phyloP scores from a whole-genome alignment of 176 grass and related monocot species.

The Lolium rigidum region DNA sequence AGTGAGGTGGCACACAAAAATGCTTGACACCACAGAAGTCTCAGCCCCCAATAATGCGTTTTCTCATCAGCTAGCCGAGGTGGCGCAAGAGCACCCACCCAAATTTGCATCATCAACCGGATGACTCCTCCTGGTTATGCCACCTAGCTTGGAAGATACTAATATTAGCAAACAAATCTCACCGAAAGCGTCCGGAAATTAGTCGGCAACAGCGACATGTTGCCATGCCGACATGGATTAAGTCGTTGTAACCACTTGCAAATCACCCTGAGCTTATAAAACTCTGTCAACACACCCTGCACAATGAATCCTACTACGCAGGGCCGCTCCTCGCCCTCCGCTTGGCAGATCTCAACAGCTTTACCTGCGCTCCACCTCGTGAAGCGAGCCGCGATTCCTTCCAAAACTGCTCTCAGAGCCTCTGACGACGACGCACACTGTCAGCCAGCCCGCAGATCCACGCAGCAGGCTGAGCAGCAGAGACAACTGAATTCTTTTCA shows the following conservation, averaged over 20 bases:
- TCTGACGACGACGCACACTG: background rate
- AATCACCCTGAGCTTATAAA: background rate
- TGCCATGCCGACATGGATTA: background rate
- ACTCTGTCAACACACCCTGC: background rate
- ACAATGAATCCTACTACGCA: conserved; percentile 11
- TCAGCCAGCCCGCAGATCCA: conserved; percentile 37
- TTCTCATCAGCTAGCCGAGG: background rate
- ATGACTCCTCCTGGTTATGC: background rate
- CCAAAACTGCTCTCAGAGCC: conserved; percentile 15
- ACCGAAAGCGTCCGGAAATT: background rate
- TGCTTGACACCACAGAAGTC: too few species aligned
- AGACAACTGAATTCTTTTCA: background rate
- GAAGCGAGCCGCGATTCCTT: conserved; percentile 44
- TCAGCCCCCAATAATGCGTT: background rate
- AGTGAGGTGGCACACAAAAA: too few species aligned
- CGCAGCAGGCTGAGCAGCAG: background rate
- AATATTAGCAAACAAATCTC: background rate
- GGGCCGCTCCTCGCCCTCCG: background rate
- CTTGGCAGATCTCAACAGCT: conserved; percentile 28
- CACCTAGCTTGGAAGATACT: background rate
- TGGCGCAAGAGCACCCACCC: background rate
- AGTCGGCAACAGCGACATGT: conserved; percentile 28
- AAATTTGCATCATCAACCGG: background rate
- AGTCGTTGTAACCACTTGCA: background rate
- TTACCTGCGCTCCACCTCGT: conserved; percentile 37